Evolutionary conservation across 495 filamentous ascomycete genomes (phyloP).

Genomic region (Penicillium silybi): DNA sequence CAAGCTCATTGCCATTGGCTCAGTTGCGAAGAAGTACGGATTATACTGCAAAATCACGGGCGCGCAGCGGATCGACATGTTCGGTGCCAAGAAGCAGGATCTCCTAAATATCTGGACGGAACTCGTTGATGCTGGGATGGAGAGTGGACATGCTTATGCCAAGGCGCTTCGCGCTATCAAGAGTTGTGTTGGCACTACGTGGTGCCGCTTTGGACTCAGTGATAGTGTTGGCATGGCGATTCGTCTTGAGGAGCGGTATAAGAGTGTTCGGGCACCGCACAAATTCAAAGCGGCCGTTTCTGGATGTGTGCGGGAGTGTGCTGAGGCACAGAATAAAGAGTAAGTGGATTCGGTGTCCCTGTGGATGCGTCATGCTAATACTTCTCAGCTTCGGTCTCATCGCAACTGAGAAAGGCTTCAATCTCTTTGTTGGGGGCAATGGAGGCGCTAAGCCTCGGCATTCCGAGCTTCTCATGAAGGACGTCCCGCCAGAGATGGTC

Average conservation of each 20-base stretch:
- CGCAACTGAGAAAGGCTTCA: constrained; percentile 92
- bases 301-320: constrained; percentile 91
- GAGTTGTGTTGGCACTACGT: constrained; percentile 91
- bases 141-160: constrained; percentile 91
- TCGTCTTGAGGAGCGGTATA: constrained; percentile 88
- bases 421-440: constrained; percentile 91
- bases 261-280: constrained; percentile 84
- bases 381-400: constrained; percentile 79
- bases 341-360: constrained; percentile 31
- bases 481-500: constrained; percentile 82
- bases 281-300: constrained; percentile 94
- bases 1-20: constrained; percentile 82
- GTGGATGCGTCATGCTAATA: constrained; percentile 10
- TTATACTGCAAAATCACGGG: constrained; percentile 96
- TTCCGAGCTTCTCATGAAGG: constrained; percentile 83
- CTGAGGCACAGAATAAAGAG: constrained; percentile 96
- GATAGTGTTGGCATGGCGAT: constrained; percentile 98
- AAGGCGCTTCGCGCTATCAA: constrained; percentile 92
- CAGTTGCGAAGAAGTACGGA: constrained; percentile 82
- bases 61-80: constrained; percentile 94
- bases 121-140: constrained; percentile 87
- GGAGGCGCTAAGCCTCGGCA: constrained; percentile 86
- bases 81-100: constrained; percentile 90
- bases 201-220: constrained; percentile 90
- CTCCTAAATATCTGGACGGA: constrained; percentile 83